Base-by-base conservation (phyloP, 805 yeast species). In the Lipomyces spencermartinsiae region DNA sequence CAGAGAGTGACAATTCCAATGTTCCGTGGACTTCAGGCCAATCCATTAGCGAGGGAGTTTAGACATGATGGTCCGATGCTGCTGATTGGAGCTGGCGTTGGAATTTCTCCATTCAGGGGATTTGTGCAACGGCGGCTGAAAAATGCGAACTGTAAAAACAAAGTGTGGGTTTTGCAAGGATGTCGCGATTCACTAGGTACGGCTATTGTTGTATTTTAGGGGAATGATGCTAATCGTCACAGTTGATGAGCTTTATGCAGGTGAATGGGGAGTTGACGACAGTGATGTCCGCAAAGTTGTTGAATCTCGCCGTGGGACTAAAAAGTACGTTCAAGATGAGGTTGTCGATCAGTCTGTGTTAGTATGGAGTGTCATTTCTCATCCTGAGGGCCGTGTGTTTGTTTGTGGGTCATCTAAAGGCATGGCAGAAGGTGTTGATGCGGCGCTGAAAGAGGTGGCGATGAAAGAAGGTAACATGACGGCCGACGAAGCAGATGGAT, bases 81-180 rank as follows among this genome's bases (percentile, higher is more conserved):
- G 46, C 68, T 74, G 35, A 63, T 74, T 58, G 76, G 76, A 10
- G 76, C 76, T n/a, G 76, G 76, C 12, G 76, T 74, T 8, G 76
- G 76, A 16, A 58, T 74, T 19, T 76, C 76, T 25, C 76, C 76
- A 9, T 74, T 74, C 60, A 56, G 76, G 14, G 76, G 76, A 7
- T 74, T 74, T 53, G 75, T 74, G n/a, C 76, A 74, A 60, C 69
- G 76, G 12, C 63, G 76, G n/a, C 62, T 74, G 43, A 69, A 66
- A 57, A 71, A 63, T 19, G 76, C 76, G 9, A 66, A 69, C 43
- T 74, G 76, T 58, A 68, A 65, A 35, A 73, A 73, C 58, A 74
- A 74, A 57, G 76, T 74, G 5, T 74, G 76, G 76, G 74, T 74
- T 10, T 58, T 74, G 33, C 76, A 74, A 46, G 76, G 76, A 1